Conservation (phyloP, 805 yeast genomes). For the Candida oleophila region DNA sequence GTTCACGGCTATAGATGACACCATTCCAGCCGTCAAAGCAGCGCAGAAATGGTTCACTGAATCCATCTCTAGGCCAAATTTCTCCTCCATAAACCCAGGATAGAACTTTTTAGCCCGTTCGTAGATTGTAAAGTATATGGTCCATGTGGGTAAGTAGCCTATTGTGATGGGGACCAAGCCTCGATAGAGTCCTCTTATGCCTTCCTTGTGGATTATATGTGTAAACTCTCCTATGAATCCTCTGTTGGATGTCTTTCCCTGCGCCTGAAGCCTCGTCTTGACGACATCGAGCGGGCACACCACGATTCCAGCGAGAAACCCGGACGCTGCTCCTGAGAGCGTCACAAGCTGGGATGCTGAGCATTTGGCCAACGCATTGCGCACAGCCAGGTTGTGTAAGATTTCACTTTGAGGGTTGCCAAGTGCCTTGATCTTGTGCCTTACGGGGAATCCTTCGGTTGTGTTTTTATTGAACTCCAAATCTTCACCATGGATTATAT, state of each 20-base stretch:
- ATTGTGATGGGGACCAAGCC: constrained; percentile 90
- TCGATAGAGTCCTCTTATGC: constrained; percentile 77
- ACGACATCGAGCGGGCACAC: constrained; percentile 97
- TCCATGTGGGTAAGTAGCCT: constrained; percentile 98
- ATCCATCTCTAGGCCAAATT: constrained; percentile 22
- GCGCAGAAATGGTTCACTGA: constrained; percentile 45
- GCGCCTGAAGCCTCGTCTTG: constrained; percentile 92
- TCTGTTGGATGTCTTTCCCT: constrained; percentile 54
- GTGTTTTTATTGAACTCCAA: constrained; percentile 28
- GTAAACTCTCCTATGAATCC: constrained; percentile 65
- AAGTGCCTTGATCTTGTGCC: constrained; percentile 17
- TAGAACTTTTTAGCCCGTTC: constrained; percentile 68
- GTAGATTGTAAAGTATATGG: constrained; percentile 88
- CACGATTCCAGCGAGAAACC: constrained; percentile 80
- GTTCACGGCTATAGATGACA: constrained; percentile 80
- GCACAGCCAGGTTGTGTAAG: constrained; percentile 16
- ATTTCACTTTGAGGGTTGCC: constrained; percentile 10
- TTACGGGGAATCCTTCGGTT: constrained; percentile 19
- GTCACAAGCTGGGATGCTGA: constrained; percentile 65
- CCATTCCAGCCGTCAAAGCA: constrained; percentile 87
- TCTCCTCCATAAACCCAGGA: constrained; percentile 37
- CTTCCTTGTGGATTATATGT: constrained; percentile 74
- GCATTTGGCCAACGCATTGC: constrained; percentile 15
- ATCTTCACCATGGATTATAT: constrained; percentile 38
- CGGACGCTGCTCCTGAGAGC: constrained; percentile 89